Evolutionary conservation across 495 filamentous ascomycete species (phyloP), one percentile per base, ranked within the genome.

Genomic region (Filosporella fistucella): DNA sequence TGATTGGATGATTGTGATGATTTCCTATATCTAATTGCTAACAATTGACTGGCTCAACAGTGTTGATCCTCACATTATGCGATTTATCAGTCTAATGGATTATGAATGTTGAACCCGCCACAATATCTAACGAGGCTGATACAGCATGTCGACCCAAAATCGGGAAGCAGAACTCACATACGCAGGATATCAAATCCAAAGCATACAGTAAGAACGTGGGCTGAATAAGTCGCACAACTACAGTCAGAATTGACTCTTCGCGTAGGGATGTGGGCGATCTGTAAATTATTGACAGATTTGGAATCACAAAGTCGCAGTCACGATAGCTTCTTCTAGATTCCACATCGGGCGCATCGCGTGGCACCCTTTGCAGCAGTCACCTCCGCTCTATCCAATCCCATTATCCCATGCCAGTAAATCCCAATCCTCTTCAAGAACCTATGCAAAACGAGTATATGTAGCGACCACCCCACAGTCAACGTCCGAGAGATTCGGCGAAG

Each of bases 401-500:
- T 7, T 17, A 37, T 37, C 33, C 4, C 20, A 14, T 36, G 13
- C 10, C 9, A n/a, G 4, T 9, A 9, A 24, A 8, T 22, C 44
- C n/a, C 17, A n/a, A 33, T 11, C 10, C 14, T 18, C 0, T 16
- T 10, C 32, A 23, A n/a, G 23, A 12, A 11, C 4, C 12, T 33
- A 5, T 23, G 13, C 32, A 4, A 47, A 33, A 7, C n/a, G 10
- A 8, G n/a, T 26, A 44, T 41, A 42, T 76, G 71, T 76, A 63
- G 62, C 56, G 64, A 63, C 59, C 68, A 69, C 66, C 69, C 71
- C 71, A 76, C 71, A 75, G 68, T 70, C 70, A 52, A 70, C 59
- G 63, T 70, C 72, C 70, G 65, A 60, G 62, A 60, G 51, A 49
- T 42, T 32, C 56, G 56, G 25, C 56, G 56, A 52, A 33, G 45